Evolutionary conservation across 2,329 filamentous ascomycete genomes (phyloP).

Genomic region (Diaporthe amygdali): DNA sequence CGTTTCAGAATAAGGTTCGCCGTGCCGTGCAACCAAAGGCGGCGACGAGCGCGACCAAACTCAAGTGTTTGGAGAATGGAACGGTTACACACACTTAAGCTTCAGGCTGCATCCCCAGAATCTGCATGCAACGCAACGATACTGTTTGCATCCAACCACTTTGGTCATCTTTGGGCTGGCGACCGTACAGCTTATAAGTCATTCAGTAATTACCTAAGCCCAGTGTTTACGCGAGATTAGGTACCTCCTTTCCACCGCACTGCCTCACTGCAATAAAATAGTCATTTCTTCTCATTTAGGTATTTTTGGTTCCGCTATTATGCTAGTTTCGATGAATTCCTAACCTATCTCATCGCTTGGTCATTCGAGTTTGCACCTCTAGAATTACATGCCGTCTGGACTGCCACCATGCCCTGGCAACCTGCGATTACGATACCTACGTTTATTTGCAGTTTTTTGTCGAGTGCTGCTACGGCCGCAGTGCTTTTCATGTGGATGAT

Average conservation of each 20-base stretch:
- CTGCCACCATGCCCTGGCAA: not conserved
- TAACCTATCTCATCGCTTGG: not conserved
- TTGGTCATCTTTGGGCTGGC: not conserved
- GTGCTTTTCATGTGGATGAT: conserved; percentile 21
- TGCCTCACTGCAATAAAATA: not conserved
- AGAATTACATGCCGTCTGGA: not conserved
- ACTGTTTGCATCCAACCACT: not conserved
- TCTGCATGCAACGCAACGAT: not conserved
- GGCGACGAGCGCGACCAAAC: not conserved
- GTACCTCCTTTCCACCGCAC: not conserved
- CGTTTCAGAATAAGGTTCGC: conserved; percentile 1
- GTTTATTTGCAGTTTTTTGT: conserved; percentile 18
- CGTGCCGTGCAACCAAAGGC: not conserved
- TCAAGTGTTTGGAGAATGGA: not conserved
- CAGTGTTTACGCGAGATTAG: conserved; percentile 2
- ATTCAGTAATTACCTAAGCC: not conserved
- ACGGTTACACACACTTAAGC: not conserved
- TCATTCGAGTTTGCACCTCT: not conserved
- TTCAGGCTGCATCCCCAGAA: not conserved
- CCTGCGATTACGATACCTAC: conserved; percentile 14
- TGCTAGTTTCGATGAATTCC: not conserved
- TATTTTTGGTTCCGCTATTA: not conserved
- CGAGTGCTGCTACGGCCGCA: conserved; percentile 12
- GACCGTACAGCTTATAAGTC: not conserved
- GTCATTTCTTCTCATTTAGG: not conserved